Conservation (phyloP, 805 yeast species). For the Suhomyces emberorum region DNA sequence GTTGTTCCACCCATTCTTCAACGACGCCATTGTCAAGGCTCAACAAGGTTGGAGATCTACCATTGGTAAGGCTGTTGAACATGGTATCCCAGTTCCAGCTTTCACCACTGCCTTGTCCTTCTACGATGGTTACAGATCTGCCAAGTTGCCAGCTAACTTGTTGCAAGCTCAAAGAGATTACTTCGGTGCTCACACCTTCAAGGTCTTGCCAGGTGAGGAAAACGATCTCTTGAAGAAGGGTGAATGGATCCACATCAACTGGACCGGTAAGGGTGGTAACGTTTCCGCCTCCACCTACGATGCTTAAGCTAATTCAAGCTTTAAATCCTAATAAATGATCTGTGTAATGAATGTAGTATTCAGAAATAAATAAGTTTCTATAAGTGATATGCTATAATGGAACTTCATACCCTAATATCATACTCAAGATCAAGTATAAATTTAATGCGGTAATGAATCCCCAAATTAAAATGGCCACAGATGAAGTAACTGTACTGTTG, state of each 20-base stretch:
- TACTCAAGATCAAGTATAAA: slow-evolving; percentile 58
- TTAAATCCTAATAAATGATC: no score
- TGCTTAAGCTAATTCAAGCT: slow-evolving; percentile 56
- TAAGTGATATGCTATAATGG: slow-evolving; percentile 44
- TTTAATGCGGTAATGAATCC: slow-evolving; percentile 67
- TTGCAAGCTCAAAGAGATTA: slow-evolving; percentile 99
- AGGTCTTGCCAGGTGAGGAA: slow-evolving; percentile 84
- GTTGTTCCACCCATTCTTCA: slow-evolving; percentile 93
- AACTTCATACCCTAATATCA: slow-evolving; percentile 49
- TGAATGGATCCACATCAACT: slow-evolving; percentile 89
- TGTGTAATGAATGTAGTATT: no score
- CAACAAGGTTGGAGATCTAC: slow-evolving; percentile 95
- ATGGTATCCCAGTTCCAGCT: slow-evolving; percentile 97
- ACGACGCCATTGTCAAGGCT: slow-evolving; percentile 86
- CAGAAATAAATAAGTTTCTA: no score
- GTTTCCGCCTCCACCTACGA: slow-evolving; percentile 92
- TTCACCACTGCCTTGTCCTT: slow-evolving; percentile 94
- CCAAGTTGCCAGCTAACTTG: slow-evolving; percentile 92
- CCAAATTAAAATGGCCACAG: slow-evolving; percentile 62
- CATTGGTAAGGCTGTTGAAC: slow-evolving; percentile 68
- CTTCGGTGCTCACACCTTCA: slow-evolving; percentile 99
- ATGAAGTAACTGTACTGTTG: slow-evolving; percentile 54
- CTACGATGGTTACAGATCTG: slow-evolving; percentile 99
- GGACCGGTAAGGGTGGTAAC: slow-evolving; percentile 99
- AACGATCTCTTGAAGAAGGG: slow-evolving; percentile 73